phyloP scores from a whole-genome alignment of 305 asterid genomes.

The Petunia hybrid region DNA sequence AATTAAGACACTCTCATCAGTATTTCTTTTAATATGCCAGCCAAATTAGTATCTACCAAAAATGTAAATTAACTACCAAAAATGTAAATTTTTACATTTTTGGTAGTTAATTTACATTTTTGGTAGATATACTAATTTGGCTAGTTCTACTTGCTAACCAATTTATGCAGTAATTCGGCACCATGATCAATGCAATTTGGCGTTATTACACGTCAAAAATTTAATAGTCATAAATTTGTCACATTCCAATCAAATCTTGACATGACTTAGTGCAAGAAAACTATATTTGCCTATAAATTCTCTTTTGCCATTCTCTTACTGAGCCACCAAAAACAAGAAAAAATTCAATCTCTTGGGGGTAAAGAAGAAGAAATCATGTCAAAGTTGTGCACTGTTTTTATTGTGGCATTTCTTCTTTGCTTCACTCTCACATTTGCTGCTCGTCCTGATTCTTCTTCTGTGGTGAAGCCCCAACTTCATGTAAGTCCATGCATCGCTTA shows the following conservation, averaged over 20 bases:
- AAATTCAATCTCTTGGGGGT: background rate
- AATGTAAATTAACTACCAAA: background rate
- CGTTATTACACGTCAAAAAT: slow-evolving; percentile 13
- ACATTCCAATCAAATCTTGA: slow-evolving; percentile 23
- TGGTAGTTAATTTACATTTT: background rate
- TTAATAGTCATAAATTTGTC: background rate
- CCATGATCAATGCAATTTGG: background rate
- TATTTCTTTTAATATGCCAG: background rate
- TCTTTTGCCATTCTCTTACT: background rate
- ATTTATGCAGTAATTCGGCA: background rate
- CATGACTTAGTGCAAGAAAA: background rate
- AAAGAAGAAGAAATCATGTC: slow-evolving; percentile 25
- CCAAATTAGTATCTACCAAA: background rate
- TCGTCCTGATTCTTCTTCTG: slow-evolving; percentile 44
- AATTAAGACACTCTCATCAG: background rate
- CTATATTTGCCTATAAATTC: background rate
- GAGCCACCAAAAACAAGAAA: background rate
- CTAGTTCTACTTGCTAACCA: slow-evolving; percentile 22
- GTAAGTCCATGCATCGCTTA: background rate
- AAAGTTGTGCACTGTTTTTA: slow-evolving; percentile 47
- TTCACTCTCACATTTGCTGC: slow-evolving; percentile 49
- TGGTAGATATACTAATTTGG: background rate
- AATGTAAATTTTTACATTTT: background rate
- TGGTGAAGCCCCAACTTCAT: background rate
- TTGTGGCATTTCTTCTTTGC: slow-evolving; percentile 57